Base-by-base conservation (phyloP, 1,284 basidiomycete species). In the Laetiporus sulphureus region DNA sequence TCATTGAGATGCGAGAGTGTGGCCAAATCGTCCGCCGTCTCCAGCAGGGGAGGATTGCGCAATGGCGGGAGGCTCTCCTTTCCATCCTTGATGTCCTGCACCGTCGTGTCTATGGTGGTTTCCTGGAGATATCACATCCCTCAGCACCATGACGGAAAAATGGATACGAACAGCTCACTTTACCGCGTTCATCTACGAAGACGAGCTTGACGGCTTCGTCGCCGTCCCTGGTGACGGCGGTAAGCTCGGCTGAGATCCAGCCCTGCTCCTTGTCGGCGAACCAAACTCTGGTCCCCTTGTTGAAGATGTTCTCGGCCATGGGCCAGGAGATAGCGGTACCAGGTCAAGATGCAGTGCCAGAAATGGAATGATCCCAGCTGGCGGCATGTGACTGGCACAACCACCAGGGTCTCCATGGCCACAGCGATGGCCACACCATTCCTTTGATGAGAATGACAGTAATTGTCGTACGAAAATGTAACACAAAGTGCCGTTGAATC, bases 1-100 rank as follows among this genome's bases (percentile, higher is more conserved):
- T 99, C 96, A 60, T 99, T 99, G 54, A 99, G 75, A 71, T 99
- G 94, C 44, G 92, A 96, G 57, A 99, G 77, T 47, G 93, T 96
- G 36, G 96, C 95, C 59, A 99, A 75, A 71, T 99, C 95, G 67
- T 99, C 95, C 29, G 93, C 91, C 21, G 91, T 93, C 70, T 99
- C 95, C 47, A 99, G 72, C 42, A 97, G 69, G 29, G 95, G 96
- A 19, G 96, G 96, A 65, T 99, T 99, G 52, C 95, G 86, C 55
- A 99, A 69, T 33, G 94, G 95, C 34, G 96, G 96, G 16, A 98
- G 75, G 38, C 74, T 72, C 51, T 80, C 76, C 56, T 79, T 79
- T 39, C 77, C 79, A 55, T 83, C 78, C 58, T 78, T 84, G 60
- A 88, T 86, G 51, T 83, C 77, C 60, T 83, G 79, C 32, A 72